These are phyloP conservation scores for Suhomyces tanzawaensis DNA, from an alignment of 805 yeast genomes.

Conservation along the genomic window DNA sequence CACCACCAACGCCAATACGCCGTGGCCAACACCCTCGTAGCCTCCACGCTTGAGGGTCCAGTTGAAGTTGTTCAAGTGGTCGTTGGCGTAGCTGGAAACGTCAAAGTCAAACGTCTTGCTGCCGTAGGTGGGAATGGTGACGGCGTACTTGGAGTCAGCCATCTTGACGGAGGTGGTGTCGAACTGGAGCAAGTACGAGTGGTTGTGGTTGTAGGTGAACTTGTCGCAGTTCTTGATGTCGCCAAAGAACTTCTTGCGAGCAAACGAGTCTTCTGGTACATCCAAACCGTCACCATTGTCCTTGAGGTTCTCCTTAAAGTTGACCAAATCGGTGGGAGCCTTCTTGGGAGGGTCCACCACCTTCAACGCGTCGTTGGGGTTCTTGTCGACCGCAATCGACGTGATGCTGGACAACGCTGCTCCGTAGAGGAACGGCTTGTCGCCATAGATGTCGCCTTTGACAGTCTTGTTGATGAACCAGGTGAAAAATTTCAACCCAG, in stretches of 20 bases:
- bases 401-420: constrained; percentile 58
- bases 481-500: constrained; percentile 56
- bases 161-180: constrained; percentile 53
- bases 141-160: constrained; percentile 48
- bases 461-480: constrained; percentile 63
- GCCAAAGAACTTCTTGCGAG: constrained; percentile 47
- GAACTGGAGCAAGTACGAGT: constrained; percentile 48
- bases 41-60: constrained; percentile 44
- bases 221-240: constrained; percentile 33
- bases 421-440: constrained; percentile 63
- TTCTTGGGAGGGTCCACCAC: constrained; percentile 8
- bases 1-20: constrained; percentile 32
- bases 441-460: constrained; percentile 58
- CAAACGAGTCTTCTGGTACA: constrained; percentile 33
- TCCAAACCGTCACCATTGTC: constrained; percentile 18
- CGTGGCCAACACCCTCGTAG: constrained; percentile 29
- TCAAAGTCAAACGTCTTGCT: constrained; percentile 46
- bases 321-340: constrained; percentile 5
- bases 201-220: constrained; percentile 39
- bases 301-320: constrained; percentile 26
- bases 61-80: constrained; percentile 43
- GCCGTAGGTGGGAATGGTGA: constrained; percentile 48
- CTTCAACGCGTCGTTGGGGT: constrained; percentile 5
- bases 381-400: constrained; percentile 33
- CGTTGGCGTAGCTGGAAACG: constrained; percentile 42